These are phyloP conservation scores for Cenchrus purpureus DNA, from an alignment of 176 grass and related monocot genomes.

Conservation along the genomic window DNA sequence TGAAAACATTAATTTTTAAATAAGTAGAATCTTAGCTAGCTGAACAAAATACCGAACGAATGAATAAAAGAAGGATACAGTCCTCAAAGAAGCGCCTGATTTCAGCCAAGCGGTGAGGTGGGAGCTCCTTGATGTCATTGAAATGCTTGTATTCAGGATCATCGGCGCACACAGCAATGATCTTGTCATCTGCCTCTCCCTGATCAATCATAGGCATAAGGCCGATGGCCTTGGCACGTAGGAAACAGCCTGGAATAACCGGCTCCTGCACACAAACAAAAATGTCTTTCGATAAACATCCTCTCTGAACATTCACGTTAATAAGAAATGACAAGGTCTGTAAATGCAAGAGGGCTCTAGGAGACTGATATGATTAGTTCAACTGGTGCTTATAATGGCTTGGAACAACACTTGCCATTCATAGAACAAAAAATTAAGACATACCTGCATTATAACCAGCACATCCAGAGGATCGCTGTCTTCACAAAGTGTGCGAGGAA, in stretches of 20 bases:
- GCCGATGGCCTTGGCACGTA: slow-evolving; percentile 90
- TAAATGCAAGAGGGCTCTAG: not conserved
- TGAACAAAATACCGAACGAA: slow-evolving; percentile 3
- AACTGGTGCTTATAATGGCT: not conserved
- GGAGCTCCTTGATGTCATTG: slow-evolving; percentile 95
- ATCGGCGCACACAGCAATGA: slow-evolving; percentile 97
- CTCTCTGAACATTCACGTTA: not conserved
- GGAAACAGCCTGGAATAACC: slow-evolving; percentile 89
- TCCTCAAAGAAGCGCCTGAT: slow-evolving; percentile 98
- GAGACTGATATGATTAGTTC: not conserved
- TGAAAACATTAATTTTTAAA: not conserved
- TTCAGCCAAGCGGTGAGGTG: slow-evolving; percentile 95
- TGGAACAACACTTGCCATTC: not conserved
- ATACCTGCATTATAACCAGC: slow-evolving; percentile 97
- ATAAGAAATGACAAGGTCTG: not conserved
- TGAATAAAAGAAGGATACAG: slow-evolving; percentile 68
- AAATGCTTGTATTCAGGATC: slow-evolving; percentile 96
- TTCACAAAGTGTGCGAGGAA: slow-evolving; percentile 96
- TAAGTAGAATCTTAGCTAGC: not conserved
- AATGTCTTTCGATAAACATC: not conserved
- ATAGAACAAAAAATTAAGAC: not conserved
- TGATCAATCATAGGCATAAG: slow-evolving; percentile 99
- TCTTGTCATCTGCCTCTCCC: slow-evolving; percentile 98
- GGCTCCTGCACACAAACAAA: slow-evolving; percentile 65
- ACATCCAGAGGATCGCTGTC: slow-evolving; percentile 97